Conservation (phyloP, 768 basidiomycete genomes). For the Scleroderma bovista region DNA sequence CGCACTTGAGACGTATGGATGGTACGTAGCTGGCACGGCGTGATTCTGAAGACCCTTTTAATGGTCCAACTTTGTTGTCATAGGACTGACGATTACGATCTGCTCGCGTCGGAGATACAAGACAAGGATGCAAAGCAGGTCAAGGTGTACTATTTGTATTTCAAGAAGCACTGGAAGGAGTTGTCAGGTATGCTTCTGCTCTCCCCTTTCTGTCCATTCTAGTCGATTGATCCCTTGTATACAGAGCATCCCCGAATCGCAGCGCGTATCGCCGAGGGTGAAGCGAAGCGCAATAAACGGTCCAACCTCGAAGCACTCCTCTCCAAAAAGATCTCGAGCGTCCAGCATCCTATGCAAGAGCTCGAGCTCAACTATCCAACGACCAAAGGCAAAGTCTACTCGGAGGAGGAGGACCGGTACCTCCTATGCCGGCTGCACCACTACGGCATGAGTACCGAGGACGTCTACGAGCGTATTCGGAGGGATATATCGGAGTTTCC, state of each 20-base stretch:
- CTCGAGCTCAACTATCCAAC: constrained; percentile 92
- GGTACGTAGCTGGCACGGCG: constrained; percentile 39
- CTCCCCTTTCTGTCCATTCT: no score
- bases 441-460: constrained; percentile 84
- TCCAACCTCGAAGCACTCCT: constrained; percentile 77
- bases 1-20: constrained; percentile 74
- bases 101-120: constrained; percentile 77
- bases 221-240: background rate
- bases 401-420: constrained; percentile 96
- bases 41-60: background rate
- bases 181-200: constrained; percentile 55
- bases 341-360: constrained; percentile 93
- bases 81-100: constrained; percentile 60
- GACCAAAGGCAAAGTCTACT: constrained; percentile 95
- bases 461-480: constrained; percentile 94
- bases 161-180: constrained; percentile 86
- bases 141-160: constrained; percentile 70
- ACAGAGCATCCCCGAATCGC: constrained; percentile 73
- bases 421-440: constrained; percentile 83
- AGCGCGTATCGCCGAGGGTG: constrained; percentile 82
- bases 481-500: constrained; percentile 96
- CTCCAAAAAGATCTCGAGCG: constrained; percentile 74
- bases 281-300: constrained; percentile 83
- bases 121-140: constrained; percentile 81
- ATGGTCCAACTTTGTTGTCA: background rate